Conservation (phyloP, 2,329 filamentous ascomycete species). For the Aspergillus ibericus region DNA sequence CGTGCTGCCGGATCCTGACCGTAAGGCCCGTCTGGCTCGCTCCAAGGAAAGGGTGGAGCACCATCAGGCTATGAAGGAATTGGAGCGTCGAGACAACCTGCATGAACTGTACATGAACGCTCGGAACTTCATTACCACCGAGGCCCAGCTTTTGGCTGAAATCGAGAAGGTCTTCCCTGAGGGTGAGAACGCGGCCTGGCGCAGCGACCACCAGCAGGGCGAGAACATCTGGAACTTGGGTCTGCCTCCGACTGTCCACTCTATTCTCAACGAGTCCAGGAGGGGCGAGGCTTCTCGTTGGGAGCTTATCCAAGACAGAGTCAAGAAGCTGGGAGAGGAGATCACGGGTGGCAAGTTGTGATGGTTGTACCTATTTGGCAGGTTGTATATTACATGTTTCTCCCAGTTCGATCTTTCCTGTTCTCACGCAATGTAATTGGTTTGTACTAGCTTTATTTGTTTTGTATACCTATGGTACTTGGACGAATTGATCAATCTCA, state of each 20-base stretch:
- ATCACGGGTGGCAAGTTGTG: constrained; percentile 66
- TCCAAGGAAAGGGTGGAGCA: constrained; percentile 41
- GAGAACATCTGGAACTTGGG: constrained; percentile 55
- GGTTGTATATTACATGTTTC: constrained; percentile 24
- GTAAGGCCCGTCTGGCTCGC: constrained; percentile 56
- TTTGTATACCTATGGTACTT: constrained; percentile 17
- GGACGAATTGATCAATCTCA: constrained; percentile 4
- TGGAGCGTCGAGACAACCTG: constrained; percentile 67
- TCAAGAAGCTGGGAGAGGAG: constrained; percentile 65
- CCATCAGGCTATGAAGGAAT: constrained; percentile 53
- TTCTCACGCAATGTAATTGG: constrained; percentile 6
- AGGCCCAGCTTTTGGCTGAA: constrained; percentile 70
- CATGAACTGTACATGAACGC: constrained; percentile 91
- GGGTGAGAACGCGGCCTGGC: constrained; percentile 48
- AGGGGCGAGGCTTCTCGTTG: constrained; percentile 36
- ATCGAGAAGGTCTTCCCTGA: constrained; percentile 77
- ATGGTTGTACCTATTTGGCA: constrained; percentile 13
- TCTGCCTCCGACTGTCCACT: constrained; percentile 43
- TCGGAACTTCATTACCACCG: constrained; percentile 79
- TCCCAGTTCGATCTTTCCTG: constrained; percentile 5
- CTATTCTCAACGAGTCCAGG: constrained; percentile 30
- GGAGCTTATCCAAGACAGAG: constrained; percentile 55
- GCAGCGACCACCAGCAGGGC: constrained; percentile 43
- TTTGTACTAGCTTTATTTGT: constrained; percentile 11
- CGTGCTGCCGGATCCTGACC: constrained; percentile 62